phyloP scores from a whole-genome alignment of 306 rosid species.

The Trichosanthes truncata region DNA sequence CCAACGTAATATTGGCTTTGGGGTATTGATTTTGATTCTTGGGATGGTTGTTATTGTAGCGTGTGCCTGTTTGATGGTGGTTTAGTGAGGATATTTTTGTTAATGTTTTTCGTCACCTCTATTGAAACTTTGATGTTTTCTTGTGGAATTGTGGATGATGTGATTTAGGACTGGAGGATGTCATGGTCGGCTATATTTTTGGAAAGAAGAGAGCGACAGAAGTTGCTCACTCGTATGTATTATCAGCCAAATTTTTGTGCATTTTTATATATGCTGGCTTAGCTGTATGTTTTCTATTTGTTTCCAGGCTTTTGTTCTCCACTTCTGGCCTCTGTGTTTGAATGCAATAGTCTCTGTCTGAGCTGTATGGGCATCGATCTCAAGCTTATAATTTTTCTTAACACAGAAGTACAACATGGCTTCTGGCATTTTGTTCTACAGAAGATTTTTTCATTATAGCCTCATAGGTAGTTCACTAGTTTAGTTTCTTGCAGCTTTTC shows the following conservation, averaged over 20 bases:
- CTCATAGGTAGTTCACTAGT: background rate
- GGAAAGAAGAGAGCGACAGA: slow-evolving; percentile 86
- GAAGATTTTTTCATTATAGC: background rate
- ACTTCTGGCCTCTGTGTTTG: background rate
- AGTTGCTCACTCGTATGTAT: slow-evolving; percentile 71
- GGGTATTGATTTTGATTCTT: background rate
- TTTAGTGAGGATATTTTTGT: background rate
- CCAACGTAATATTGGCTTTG: background rate
- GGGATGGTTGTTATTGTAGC: background rate
- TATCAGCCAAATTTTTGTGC: background rate
- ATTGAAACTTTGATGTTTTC: background rate
- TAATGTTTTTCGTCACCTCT: background rate
- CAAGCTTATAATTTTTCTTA: background rate
- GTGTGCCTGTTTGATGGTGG: background rate
- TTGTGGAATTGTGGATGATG: background rate
- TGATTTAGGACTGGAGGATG: slow-evolving; percentile 55
- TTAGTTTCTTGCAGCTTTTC: background rate
- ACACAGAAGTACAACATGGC: background rate
- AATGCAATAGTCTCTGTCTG: background rate
- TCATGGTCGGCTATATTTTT: slow-evolving; percentile 41
- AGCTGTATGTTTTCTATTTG: background rate
- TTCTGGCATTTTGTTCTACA: background rate
- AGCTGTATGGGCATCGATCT: background rate
- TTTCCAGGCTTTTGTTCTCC: background rate
- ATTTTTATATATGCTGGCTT: background rate